phyloP scores from a whole-genome alignment of 202 grass and related monocot species.

The Saccharum hybrid region DNA sequence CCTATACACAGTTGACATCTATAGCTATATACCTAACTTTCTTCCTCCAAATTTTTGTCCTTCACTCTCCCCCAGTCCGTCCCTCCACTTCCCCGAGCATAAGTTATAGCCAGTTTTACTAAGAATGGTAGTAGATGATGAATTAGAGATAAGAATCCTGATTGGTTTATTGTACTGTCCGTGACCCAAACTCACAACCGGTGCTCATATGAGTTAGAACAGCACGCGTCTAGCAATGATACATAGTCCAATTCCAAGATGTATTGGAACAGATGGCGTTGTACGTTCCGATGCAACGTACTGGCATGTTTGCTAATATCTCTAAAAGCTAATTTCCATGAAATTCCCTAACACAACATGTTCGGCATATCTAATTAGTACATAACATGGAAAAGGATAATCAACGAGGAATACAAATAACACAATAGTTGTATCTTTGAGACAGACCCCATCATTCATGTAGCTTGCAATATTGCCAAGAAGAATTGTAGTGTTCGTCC shows the following conservation, averaged over 20 bases:
- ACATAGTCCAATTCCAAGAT: background rate
- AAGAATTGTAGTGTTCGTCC: conserved; percentile 99
- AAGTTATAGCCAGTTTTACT: background rate
- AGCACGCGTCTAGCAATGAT: background rate
- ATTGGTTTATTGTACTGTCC: background rate
- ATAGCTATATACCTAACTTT: background rate
- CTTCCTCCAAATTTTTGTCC: background rate
- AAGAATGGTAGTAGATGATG: background rate
- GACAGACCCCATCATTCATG: conserved; percentile 97
- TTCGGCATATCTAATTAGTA: conserved; percentile 14
- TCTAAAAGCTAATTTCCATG: conserved; percentile 8
- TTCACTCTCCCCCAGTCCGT: background rate
- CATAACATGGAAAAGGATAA: background rate
- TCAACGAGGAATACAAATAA: conserved; percentile 38
- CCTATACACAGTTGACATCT: background rate
- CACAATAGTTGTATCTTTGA: conserved; percentile 29
- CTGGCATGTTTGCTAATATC: background rate
- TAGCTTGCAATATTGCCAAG: conserved; percentile 95
- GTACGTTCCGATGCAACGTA: background rate
- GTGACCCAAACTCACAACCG: background rate
- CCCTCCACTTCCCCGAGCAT: background rate
- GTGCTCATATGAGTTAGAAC: background rate
- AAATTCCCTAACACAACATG: conserved; percentile 7
- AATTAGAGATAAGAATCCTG: background rate
- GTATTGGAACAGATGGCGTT: background rate